Evolutionary conservation across 108 stramenopile species (phyloP), one percentile per base, ranked within the genome.

Genomic region (Schizochytrium sp.): DNA sequence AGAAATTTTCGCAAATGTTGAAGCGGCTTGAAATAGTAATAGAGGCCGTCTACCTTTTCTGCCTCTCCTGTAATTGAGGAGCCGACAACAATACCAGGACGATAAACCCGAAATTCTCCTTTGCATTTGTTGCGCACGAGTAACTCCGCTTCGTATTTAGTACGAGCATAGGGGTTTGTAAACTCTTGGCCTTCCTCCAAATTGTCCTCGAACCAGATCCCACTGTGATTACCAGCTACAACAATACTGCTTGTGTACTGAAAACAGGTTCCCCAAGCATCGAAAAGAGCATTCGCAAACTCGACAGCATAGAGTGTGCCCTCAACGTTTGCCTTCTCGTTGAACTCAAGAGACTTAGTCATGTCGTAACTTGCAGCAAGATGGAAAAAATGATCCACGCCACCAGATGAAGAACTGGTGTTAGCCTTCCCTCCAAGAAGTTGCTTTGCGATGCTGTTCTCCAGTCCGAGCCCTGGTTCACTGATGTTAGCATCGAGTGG

Each of bases 191-290:
- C 64, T 44, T 69, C 64, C 42, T 69, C 64, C 10, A 69, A 44
- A 44, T 69, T 69, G 10, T 69, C 64, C 64, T 69, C 64, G 64
- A 69, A 69, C 64, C 64, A 69, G 28, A 69, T 69, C 42, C 64
- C 64, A 15, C 44, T 38, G 28, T 69, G 64, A 15, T 44, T 44
- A 15, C 64, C 64, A 15, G 64, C 64, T 38, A 69, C 64, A 8
- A 69, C 64, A 44, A 69, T 69, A 44, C 64, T 69, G 64, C 64
- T 69, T 44, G 28, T 44, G 28, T 69, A 69, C 64, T 69, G 64
- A 15, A 69, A 69, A 44, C 7, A 7, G 19, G 64, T 69, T 2
- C 64, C 64, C 64, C 64, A 69, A 8, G 64, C 64, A 15, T 69
- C 28, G 28, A 69, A 69, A 44, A 69, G 64, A 7, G 64, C 64